Evolutionary conservation across 257 asterid species (phyloP), one percentile per base, ranked within the genome.

Genomic region (Solanum medicagineum): DNA sequence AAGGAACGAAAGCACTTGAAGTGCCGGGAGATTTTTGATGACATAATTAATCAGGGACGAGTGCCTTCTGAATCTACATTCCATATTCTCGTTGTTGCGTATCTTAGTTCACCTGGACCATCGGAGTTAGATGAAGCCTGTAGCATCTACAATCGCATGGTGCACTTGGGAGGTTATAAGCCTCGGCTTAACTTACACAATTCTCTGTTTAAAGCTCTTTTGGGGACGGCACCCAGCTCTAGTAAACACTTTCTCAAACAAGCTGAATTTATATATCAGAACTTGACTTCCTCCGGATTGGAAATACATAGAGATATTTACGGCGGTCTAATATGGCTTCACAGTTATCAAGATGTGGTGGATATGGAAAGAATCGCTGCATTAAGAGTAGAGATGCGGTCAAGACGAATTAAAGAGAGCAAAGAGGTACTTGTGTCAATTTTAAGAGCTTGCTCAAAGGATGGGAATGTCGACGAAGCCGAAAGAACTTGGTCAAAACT

Each of bases 301-400:
- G 90, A 91, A 74, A 90, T 94, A 77, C 99, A 94, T 86, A 87
- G 71, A 75, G 97, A 95, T 91, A 90, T 97, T 16, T 93, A 90
- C 56, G 92, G 94, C 40, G 97, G 98, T 88, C 96, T 97, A 86
- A 92, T 97, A 88, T 92, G 98, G 98, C 93, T 97, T 55, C 98
- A 93, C 85, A 95, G 98, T 84, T 91, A 92, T 90, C 99, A 97
- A 86, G 97, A 95, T 71, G 89, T 84, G 36, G 85, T 94, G 84
- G 98, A 95, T 85, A 93, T 87, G 88, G 93, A 93, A 86, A 92
- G 98, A 86, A 94, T 97, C 69, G 87, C 45, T 45, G 89, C 90
- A 0, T 85, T 97, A 81, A 93, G 97, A 74, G 86, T 84, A 53
- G 96, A 94, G 85, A 91, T 97, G 98, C 90, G 84, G 55, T 88